phyloP scores from a whole-genome alignment of 129 eudicot genomes.

The Mikania micrantha region DNA sequence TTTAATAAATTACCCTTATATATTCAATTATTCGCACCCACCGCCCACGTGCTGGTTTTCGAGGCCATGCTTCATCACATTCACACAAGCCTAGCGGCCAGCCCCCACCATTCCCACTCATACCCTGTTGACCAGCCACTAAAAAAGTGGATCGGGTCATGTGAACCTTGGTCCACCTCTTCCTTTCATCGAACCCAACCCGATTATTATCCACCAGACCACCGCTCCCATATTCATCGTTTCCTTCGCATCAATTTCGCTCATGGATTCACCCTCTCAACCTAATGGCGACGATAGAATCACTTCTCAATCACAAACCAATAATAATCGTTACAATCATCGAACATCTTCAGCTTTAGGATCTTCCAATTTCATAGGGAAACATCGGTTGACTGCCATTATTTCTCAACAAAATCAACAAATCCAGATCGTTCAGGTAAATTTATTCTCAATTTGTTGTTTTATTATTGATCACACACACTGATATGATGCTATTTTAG shows the following conservation, averaged over 20 bases:
- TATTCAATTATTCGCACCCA: background rate
- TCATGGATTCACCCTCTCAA: slow-evolving; percentile 27
- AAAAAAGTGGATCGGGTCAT: slow-evolving; percentile 19
- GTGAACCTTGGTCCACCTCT: slow-evolving; percentile 11
- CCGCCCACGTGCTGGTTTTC: background rate
- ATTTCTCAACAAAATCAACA: slow-evolving; percentile 34
- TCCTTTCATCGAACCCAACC: background rate
- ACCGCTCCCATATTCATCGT: background rate
- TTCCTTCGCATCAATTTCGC: background rate
- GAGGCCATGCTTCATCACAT: background rate
- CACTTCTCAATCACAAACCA: slow-evolving; percentile 3
- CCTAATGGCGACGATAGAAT: slow-evolving; percentile 10
- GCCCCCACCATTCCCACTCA: background rate
- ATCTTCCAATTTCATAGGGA: slow-evolving; percentile 28
- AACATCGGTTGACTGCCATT: slow-evolving; percentile 31
- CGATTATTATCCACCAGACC: too few relatives aligned
- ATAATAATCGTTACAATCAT: slow-evolving; percentile 9
- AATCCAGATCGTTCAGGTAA: slow-evolving; percentile 31
- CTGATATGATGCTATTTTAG: slow-evolving; percentile 27
- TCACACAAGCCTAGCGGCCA: too few relatives aligned
- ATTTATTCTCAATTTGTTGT: slow-evolving; percentile 1
- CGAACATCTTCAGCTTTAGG: slow-evolving; percentile 1
- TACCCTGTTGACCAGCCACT: slow-evolving; percentile 28
- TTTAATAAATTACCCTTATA: too few relatives aligned
- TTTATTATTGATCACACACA: background rate